Evolutionary conservation across 2,329 filamentous ascomycete genomes (phyloP), one percentile per base, ranked within the genome.

Genomic region (Gyromitra esculenta): DNA sequence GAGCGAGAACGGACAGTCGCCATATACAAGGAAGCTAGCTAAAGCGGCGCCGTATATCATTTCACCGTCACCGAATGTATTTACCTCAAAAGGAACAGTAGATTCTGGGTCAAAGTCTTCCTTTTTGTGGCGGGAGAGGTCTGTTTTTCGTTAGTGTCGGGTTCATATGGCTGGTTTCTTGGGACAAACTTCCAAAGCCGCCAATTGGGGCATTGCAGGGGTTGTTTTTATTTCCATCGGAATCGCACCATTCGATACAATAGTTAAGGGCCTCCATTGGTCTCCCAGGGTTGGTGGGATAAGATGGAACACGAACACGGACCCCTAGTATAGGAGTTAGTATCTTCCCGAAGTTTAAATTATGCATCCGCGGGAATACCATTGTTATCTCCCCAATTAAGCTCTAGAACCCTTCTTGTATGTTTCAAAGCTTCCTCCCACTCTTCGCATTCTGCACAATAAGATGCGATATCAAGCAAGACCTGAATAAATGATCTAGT

Each of bases 181-280:
- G 41, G n/a, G 39, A 65, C 59, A 57, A 39, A 72, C 69, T 59
- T 45, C 59, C 76, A 25, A 77, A 77, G 41, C 72, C 76, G 41
- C 76, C 76, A 41, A 65, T 66, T 37, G 59, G 66, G 66, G 71
- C 59, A 52, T 71, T 75, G 31, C 62, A 41, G 15, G 66, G 52
- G 35, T 48, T 66, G 35, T 75, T 25, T 35, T 75, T 75, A 5
- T 59, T 60, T 25, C 57, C 60, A 35, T 73, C 54, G 2, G 62
- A 52, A 62, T 77, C 72, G 8, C 69, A 41, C 76, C 72, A 77
- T 48, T 63, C 63, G n/a, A 77, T 63, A 31, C 52, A 75, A 37
- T 67, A 75, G 60, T 75, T 77, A n/a, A 77, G 72, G n/a, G 76
- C 76, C 37, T 75, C 72, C 48, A 77, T 62, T 11, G 70, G 75